Base-by-base conservation (phyloP, 2,329 filamentous ascomycete genomes). In the Claviceps arundinis region DNA sequence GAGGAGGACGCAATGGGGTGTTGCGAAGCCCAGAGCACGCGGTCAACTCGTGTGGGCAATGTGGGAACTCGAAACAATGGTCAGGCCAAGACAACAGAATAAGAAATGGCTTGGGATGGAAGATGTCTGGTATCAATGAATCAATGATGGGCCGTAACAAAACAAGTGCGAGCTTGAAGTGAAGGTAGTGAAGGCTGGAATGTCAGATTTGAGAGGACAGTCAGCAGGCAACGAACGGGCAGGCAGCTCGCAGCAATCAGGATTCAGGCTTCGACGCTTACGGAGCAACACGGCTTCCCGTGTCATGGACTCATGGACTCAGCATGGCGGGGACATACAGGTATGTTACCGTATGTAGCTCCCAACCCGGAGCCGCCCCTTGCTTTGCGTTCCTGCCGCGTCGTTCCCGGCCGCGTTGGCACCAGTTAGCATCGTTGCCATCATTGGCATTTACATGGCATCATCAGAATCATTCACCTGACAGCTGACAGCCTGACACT, bases 211-310 rank as follows among this genome's bases (percentile, higher is more conserved):
- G 24, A 44, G 19, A 2, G 42, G 42, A 44, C 42, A 24, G 42
- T 13, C 17, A 43, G 17, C 17, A 22, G 19, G 11, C 40, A 43
- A 19, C 14, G 19, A 24, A 34, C 43, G 13, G 37, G 19, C 47
- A 26, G 47, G 9, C n/a, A 30, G 24, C 11, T 30, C 19, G 19
- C 19, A 40, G 50, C 50, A 22, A 41, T 34, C 30, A 34, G 30
- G 30, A 34, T 46, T 42, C 42, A 50, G 49, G 49, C 49, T 46
- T 50, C 42, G 14, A 46, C 49, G 49, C 26, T 46, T 50, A 50
- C 49, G 49, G 48, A 37, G 40, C 24, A 40, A 44, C 30, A 41
- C 14, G 14, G 37, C 14, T 14, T 14, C 16, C 37, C 37, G 6
- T 40, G 38, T 22, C 16, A 40, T 17, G n/a, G 14, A 40, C 37